phyloP scores from a whole-genome alignment of 2,329 filamentous ascomycete genomes.

The Thermomyces lanuginosus region DNA sequence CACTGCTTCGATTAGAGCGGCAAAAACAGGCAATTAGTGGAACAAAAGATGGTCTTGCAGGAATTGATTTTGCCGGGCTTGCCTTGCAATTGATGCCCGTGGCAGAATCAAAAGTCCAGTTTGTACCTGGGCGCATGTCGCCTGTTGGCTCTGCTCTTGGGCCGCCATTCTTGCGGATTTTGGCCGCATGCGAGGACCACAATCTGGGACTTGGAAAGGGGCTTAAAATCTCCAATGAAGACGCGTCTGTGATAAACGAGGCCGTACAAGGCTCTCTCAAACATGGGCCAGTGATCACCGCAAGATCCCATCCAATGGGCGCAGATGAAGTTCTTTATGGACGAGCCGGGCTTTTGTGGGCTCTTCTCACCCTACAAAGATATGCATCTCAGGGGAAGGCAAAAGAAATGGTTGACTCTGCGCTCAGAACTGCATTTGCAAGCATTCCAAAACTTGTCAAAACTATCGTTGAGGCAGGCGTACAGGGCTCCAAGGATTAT shows the following conservation, averaged over 20 bases:
- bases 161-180: conserved; percentile 12
- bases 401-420: conserved; percentile 2
- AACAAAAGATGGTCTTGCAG: neutral
- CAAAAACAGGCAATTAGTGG: conserved; percentile 15
- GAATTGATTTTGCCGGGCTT: conserved; percentile 10
- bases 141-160: conserved; percentile 16
- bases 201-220: conserved; percentile 2
- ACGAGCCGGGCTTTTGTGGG: conserved; percentile 22
- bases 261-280: conserved; percentile 15
- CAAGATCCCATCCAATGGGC: conserved; percentile 15
- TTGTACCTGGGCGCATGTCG: conserved; percentile 17
- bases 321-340: conserved; percentile 25
- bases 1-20: conserved; percentile 23
- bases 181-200: conserved; percentile 8
- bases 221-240: conserved; percentile 10
- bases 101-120: conserved; percentile 11
- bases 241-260: conserved; percentile 15
- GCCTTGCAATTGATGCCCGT: conserved; percentile 15
- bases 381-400: conserved; percentile 11
- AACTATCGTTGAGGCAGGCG: conserved; percentile 19
- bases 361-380: conserved; percentile 18
- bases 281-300: conserved; percentile 13
- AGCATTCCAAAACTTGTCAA: conserved; percentile 17
- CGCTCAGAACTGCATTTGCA: conserved; percentile 13
- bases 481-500: conserved; percentile 16